Conservation (phyloP, 208 protist species). For the Trypanosoma congolense region DNA sequence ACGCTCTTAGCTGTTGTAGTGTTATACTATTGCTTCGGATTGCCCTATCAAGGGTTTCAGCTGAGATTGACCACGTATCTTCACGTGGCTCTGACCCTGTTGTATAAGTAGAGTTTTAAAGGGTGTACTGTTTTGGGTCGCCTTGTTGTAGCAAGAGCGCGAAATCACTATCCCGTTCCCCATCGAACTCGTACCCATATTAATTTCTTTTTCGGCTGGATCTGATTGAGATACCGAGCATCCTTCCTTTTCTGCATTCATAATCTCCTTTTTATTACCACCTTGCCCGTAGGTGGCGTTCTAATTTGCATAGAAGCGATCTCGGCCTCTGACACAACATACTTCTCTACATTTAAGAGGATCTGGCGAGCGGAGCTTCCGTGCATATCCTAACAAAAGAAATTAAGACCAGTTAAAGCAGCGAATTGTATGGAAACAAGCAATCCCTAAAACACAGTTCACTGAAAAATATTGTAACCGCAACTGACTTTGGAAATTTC, state of each 20-base stretch:
- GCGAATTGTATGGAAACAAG: background rate
- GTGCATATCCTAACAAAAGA: background rate
- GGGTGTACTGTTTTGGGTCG: background rate
- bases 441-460: too few species aligned
- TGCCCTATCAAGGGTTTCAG: background rate
- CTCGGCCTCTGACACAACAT: background rate
- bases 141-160: too few species aligned
- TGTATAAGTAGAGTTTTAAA: background rate
- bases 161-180: too few species aligned
- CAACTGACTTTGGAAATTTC: too few species aligned
- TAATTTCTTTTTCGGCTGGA: too few species aligned
- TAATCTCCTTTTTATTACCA: too few species aligned
- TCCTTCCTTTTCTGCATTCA: too few species aligned
- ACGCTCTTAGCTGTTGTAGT: background rate
- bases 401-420: background rate
- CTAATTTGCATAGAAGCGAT: too few species aligned
- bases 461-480: too few species aligned
- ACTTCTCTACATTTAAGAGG: background rate
- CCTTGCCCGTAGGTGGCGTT: too few species aligned
- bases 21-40: background rate
- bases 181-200: too few species aligned
- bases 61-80: background rate
- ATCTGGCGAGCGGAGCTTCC: background rate
- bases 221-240: too few species aligned
- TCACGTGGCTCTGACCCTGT: background rate